A percentile compares a stretch with the other conserved stretches of the same genome.
Evolutionary conservation across 768 basidiomycete species (phyloP).

Genomic region (Russula foetens): DNA sequence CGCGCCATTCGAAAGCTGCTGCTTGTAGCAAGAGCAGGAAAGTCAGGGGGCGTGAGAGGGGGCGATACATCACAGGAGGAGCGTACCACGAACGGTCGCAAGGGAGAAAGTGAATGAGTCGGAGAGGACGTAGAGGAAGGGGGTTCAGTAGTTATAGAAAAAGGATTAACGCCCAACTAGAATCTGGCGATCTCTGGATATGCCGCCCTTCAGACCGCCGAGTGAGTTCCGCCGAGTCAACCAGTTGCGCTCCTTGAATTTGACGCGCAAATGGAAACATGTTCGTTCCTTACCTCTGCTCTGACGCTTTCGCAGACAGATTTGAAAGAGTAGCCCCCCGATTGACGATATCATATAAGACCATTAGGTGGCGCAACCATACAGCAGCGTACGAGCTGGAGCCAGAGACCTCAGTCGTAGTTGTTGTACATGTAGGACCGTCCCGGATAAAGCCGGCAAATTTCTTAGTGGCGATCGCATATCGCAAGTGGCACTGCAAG

Average conservation of each 20-base stretch:
- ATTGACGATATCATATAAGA: background rate
- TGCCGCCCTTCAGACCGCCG: background rate
- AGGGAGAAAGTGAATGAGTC: background rate
- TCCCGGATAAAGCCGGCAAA: too few relatives aligned
- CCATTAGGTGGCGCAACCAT: too few relatives aligned
- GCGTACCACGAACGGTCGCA: background rate
- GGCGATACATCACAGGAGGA: background rate
- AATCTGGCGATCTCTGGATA: slow-evolving; percentile 5
- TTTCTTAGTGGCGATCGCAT: background rate
- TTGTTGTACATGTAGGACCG: too few relatives aligned
- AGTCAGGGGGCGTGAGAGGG: background rate
- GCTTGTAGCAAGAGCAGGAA: slow-evolving; percentile 4
- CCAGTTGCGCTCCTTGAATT: slow-evolving; percentile 3
- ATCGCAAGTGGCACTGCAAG: background rate
- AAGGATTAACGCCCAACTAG: background rate
- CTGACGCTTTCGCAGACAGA: background rate
- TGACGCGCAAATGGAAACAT: background rate
- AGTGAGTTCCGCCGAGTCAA: slow-evolving; percentile 10
- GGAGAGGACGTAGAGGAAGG: background rate
- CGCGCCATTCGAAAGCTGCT: background rate
- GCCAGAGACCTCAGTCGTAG: too few relatives aligned
- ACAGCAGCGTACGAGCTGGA: too few relatives aligned
- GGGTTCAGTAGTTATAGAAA: slow-evolving; percentile 6
- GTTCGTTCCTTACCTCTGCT: background rate
- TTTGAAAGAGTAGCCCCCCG: background rate